phyloP scores from a whole-genome alignment of 2,329 filamentous ascomycete genomes.

The Emergomyces orientalis region DNA sequence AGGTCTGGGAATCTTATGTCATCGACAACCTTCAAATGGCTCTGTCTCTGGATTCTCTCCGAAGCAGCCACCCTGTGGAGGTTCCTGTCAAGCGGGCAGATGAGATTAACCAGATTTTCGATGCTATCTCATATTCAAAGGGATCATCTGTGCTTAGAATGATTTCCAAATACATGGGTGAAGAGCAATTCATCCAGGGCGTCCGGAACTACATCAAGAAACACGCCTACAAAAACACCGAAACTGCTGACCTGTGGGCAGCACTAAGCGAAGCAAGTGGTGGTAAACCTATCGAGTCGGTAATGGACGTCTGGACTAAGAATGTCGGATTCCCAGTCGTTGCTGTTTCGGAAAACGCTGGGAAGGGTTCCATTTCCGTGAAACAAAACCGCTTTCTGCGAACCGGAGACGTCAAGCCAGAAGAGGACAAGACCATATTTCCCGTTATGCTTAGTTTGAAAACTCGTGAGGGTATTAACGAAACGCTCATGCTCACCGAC shows the following conservation, averaged over 20 bases:
- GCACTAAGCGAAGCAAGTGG: constrained; percentile 80
- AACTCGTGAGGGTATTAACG: constrained; percentile 63
- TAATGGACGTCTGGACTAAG: constrained; percentile 97
- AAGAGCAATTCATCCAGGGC: constrained; percentile 86
- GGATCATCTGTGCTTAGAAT: constrained; percentile 92
- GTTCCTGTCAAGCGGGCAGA: constrained; percentile 91
- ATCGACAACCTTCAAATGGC: constrained; percentile 86
- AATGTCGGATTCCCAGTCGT: constrained; percentile 89
- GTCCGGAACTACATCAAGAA: constrained; percentile 87
- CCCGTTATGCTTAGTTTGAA: constrained; percentile 82
- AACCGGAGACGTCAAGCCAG: constrained; percentile 84
- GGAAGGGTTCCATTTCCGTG: constrained; percentile 64
- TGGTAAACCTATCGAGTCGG: constrained; percentile 77
- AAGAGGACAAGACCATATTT: constrained; percentile 81
- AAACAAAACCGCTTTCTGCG: constrained; percentile 94
- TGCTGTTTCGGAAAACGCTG: constrained; percentile 67
- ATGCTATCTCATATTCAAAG: constrained; percentile 95
- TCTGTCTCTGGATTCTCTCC: constrained; percentile 75
- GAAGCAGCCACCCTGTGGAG: constrained; percentile 93
- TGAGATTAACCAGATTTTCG: constrained; percentile 97
- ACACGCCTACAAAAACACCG: constrained; percentile 92
- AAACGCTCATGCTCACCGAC: constrained; percentile 60
- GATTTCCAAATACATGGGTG: constrained; percentile 91
- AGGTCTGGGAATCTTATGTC: constrained; percentile 93
- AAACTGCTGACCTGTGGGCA: constrained; percentile 83